phyloP scores from a whole-genome alignment of 257 asterid species.

The Phtheirospermum japonicum region DNA sequence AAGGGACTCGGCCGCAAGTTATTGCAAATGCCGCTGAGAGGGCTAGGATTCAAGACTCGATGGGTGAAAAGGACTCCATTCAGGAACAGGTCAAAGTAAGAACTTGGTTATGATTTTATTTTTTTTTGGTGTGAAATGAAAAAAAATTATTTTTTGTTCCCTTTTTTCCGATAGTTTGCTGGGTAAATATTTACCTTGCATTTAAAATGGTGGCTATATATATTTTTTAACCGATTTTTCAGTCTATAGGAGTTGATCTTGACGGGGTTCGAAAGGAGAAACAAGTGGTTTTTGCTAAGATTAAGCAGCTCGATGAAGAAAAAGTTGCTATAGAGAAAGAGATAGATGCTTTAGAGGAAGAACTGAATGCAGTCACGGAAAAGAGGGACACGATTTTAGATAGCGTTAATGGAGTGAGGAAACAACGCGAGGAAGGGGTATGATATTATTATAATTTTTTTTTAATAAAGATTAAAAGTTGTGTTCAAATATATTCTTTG shows the following conservation, averaged over 20 bases:
- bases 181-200: too few relatives aligned
- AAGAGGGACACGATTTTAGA: constrained; percentile 64
- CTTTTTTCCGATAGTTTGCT: too few relatives aligned
- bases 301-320: constrained; percentile 68
- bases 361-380: constrained; percentile 50
- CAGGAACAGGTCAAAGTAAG: constrained; percentile 92
- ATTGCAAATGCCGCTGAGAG: constrained; percentile 67
- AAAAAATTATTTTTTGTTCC: too few relatives aligned
- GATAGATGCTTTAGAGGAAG: constrained; percentile 54
- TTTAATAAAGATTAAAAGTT: not conserved
- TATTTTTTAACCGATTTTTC: constrained; percentile 12
- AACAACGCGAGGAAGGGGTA: constrained; percentile 82
- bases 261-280: constrained; percentile 84
- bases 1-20: constrained; percentile 73
- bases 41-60: constrained; percentile 67
- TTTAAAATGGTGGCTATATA: not conserved
- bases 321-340: constrained; percentile 50
- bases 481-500: too few relatives aligned
- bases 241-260: constrained; percentile 76
- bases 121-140: too few relatives aligned
- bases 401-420: constrained; percentile 55
- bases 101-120: constrained; percentile 12
- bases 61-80: constrained; percentile 76
- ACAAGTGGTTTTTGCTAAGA: constrained; percentile 54
- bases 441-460: too few relatives aligned